phyloP scores from a whole-genome alignment of 83 land plant genomes.

The Diphasiastrum complanatum region DNA sequence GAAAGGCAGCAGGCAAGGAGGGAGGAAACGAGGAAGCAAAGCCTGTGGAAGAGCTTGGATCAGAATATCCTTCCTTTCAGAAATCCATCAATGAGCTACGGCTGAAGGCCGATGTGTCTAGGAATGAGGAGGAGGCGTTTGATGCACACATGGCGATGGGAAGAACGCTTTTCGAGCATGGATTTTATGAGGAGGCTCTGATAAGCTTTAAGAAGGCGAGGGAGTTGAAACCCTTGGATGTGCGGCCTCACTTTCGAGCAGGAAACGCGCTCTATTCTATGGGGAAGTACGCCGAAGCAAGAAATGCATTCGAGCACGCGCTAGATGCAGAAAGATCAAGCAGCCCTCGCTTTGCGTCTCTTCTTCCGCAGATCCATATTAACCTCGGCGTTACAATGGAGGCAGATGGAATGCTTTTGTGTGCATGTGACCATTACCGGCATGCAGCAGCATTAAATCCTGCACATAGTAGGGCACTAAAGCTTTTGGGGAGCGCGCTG shows the following conservation, averaged over 20 bases:
- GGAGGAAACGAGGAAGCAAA: conserved; percentile 31
- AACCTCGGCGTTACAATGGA: conserved; percentile 82
- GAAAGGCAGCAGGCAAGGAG: conserved; percentile 45
- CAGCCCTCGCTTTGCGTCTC: conserved; percentile 54
- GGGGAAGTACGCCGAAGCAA: conserved; percentile 56
- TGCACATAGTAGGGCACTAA: conserved; percentile 80
- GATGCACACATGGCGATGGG: conserved; percentile 97
- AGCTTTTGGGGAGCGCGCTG: conserved; percentile 86
- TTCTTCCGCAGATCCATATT: conserved; percentile 92
- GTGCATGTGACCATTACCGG: conserved; percentile 95
- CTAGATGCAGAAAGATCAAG: conserved; percentile 70
- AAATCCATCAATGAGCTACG: conserved; percentile 51
- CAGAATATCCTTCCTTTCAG: conserved; percentile 49
- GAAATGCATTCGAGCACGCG: conserved; percentile 56
- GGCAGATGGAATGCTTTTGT: conserved; percentile 75
- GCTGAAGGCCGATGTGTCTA: conserved; percentile 45
- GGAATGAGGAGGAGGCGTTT: conserved; percentile 65
- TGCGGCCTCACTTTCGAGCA: conserved; percentile 66
- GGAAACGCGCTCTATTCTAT: conserved; percentile 69
- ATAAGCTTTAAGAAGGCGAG: conserved; percentile 68
- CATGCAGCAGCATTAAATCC: conserved; percentile 93
- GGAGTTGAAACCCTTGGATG: conserved; percentile 77
- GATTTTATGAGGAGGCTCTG: conserved; percentile 62
- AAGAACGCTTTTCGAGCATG: conserved; percentile 70
- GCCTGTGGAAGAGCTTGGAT: conserved; percentile 47